Percentiles rank a stretch among this genome's conserved stretches.
Evolutionary conservation across 192 early-diverging fungal genomes (phyloP).

Genomic region (Coemansia sp.): DNA sequence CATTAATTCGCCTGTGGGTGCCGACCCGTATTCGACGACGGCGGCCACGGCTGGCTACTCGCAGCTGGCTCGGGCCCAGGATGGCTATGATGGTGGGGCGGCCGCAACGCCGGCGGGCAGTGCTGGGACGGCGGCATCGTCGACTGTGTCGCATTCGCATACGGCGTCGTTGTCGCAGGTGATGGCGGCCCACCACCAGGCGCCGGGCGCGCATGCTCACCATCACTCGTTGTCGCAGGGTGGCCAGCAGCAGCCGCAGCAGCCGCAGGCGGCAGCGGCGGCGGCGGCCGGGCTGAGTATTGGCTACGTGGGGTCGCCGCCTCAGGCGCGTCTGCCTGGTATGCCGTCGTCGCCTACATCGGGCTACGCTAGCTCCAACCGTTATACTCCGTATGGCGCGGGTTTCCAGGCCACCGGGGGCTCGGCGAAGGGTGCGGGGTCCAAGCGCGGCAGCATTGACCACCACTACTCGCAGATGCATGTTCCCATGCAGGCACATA

Average conservation of each 20-base stretch:
- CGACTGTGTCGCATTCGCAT: slow-evolving; percentile 39
- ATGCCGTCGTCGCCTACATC: slow-evolving; percentile 30
- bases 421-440: slow-evolving; percentile 10
- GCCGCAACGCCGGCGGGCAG: slow-evolving; percentile 2
- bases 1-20: slow-evolving; percentile 34
- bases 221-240: slow-evolving; percentile 31
- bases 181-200: slow-evolving; percentile 26
- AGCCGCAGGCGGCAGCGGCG: neutral
- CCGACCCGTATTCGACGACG: slow-evolving; percentile 36
- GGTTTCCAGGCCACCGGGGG: slow-evolving; percentile 12
- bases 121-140: slow-evolving; percentile 6
- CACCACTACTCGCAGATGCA: slow-evolving; percentile 39
- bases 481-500: slow-evolving; percentile 7
- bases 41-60: slow-evolving; percentile 28
- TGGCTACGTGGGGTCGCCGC: slow-evolving; percentile 29
- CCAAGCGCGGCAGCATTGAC: slow-evolving; percentile 45
- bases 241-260: slow-evolving; percentile 15
- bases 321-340: slow-evolving; percentile 11
- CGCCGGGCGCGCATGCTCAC: slow-evolving; percentile 18
- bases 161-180: slow-evolving; percentile 46
- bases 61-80: slow-evolving; percentile 40
- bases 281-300: slow-evolving; percentile 23
- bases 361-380: slow-evolving; percentile 25
- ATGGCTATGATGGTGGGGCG: slow-evolving; percentile 23
- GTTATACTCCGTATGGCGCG: slow-evolving; percentile 33